These are phyloP conservation scores for Cladosporium cucumerinum DNA, from an alignment of 2,329 filamentous ascomycete species.

Conservation along the genomic window DNA sequence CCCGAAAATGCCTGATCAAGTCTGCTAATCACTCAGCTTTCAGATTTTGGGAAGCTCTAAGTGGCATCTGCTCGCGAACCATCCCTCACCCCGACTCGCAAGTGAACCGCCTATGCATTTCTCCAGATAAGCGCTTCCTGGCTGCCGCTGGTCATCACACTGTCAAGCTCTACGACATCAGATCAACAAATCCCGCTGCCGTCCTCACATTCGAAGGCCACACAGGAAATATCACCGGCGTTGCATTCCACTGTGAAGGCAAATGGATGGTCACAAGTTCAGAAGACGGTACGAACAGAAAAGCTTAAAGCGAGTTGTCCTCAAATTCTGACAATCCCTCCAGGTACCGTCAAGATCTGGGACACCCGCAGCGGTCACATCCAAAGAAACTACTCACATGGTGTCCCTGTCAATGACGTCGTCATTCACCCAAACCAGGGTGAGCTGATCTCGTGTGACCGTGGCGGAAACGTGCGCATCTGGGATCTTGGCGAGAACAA, in stretches of 20 bases:
- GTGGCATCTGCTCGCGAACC: conserved; percentile 94
- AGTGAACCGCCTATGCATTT: conserved; percentile 97
- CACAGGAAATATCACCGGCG: conserved; percentile 90
- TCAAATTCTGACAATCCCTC: background rate
- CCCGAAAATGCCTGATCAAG: background rate
- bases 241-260: conserved; percentile 96
- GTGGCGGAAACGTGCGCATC: conserved; percentile 85
- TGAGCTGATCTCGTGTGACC: conserved; percentile 94
- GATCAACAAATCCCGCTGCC: conserved; percentile 93
- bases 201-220: conserved; percentile 94
- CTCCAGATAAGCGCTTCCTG: conserved; percentile 93
- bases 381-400: conserved; percentile 90
- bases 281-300: conserved; percentile 64
- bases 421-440: conserved; percentile 99
- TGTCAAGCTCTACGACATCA: conserved; percentile 98
- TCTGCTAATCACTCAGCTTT: background rate
- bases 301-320: background rate
- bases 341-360: conserved; percentile 86
- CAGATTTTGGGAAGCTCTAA: conserved; percentile 97
- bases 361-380: conserved; percentile 81
- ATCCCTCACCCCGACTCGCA: conserved; percentile 98
- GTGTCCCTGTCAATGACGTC: conserved; percentile 88
- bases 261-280: conserved; percentile 99
- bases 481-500: conserved; percentile 98
- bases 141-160: conserved; percentile 78